Percentiles rank a stretch among this genome's conserved stretches.
Evolutionary conservation across 345 rosid genomes (phyloP).

Genomic region (Citrus glauca): DNA sequence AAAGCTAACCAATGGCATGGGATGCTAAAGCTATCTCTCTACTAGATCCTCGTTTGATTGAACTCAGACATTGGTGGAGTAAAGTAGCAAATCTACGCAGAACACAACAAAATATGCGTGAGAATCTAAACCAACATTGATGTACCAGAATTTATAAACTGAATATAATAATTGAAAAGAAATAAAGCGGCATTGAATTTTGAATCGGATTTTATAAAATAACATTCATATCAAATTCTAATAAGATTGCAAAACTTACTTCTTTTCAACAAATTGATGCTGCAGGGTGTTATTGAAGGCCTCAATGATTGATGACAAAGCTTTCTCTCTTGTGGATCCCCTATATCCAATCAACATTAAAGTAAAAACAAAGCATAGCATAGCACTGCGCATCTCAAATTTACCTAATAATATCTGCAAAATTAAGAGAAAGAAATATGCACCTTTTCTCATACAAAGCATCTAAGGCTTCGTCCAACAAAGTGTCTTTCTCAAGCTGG

Average conservation of each 20-base stretch:
- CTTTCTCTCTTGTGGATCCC: slow-evolving; percentile 84
- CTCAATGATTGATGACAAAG: slow-evolving; percentile 59
- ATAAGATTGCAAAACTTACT: slow-evolving; percentile 33
- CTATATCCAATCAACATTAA: slow-evolving; percentile 34
- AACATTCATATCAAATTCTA: background rate
- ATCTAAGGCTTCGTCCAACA: slow-evolving; percentile 80
- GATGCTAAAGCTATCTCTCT: slow-evolving; percentile 71
- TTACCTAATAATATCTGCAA: no score
- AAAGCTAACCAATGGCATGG: slow-evolving; percentile 60
- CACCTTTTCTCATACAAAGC: slow-evolving; percentile 81
- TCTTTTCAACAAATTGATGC: slow-evolving; percentile 71
- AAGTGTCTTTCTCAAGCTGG: slow-evolving; percentile 54
- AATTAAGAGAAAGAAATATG: background rate
- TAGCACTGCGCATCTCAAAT: background rate
- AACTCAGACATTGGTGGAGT: slow-evolving; percentile 66
- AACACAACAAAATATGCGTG: slow-evolving; percentile 5
- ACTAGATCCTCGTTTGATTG: slow-evolving; percentile 67
- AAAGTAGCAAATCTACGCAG: slow-evolving; percentile 72
- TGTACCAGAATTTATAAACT: background rate
- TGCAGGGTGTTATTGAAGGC: slow-evolving; percentile 71
- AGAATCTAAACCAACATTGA: background rate
- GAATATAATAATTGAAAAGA: background rate
- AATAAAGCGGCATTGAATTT: background rate
- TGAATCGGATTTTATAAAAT: background rate
- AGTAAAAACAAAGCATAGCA: background rate